Evolutionary conservation across 352 stramenopile genomes (phyloP), one percentile per base, ranked within the genome.

Genomic region (Pythium phragmitis): DNA sequence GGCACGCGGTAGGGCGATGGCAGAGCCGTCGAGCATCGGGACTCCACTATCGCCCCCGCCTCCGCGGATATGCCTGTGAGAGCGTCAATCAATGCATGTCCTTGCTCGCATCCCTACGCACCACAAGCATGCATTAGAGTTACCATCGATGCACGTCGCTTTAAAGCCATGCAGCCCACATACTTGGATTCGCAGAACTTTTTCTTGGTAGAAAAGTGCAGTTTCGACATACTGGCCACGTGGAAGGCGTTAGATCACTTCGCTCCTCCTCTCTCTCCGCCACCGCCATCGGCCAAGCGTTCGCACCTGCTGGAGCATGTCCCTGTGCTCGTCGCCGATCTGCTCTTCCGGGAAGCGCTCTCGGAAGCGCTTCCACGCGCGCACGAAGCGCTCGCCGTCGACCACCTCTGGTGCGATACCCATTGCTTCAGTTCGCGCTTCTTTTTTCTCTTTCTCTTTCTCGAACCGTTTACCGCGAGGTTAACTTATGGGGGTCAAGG

Each of bases 381-480:
- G 65, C 55, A 90, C 50, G 60, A 92, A 90, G 50, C 83, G 83
- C 54, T 77, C 68, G 53, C 77, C 85, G 60, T 85, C 68, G 11
- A 88, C 23, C 45, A 56, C 17, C 43, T 64, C 49, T n/a, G 36
- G 16, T 28, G 26, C 37, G 3, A 63, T 48, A 8, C 53, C 62
- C 62, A 68, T 21, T 21, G 21, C 21, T 21, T 21, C 21, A 21
- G 21, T 21, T 21, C 21, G 21, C 21, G 21, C 21, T 21, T 21
- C 21, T 21, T 21, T 21, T 21, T 21, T 21, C 21, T 21, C 21
- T 21, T 21, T 21, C 21, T 21, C 21, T 21, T 21, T 21, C 21
- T 21, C 21, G 21, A 21, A 21, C 21, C 21, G 21, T 21, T 21
- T 21, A 21, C 21, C 21, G 21, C 21, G 21, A 21, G 21, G 21